Conservation (phyloP, 202 grass and related monocot species). For the Sporobolus alterniflorus region DNA sequence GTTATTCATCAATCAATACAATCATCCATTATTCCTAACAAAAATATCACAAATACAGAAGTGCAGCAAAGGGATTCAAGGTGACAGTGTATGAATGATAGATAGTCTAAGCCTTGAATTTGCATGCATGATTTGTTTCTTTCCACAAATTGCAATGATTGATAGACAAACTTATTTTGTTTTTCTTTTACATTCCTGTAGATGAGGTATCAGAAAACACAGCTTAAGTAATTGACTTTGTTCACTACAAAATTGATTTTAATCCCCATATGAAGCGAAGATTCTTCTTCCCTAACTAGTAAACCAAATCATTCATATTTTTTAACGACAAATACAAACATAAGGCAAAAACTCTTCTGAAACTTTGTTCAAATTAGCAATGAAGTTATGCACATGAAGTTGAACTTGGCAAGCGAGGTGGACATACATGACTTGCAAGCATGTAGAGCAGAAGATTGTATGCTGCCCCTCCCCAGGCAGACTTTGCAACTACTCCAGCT, state of each 20-base stretch:
- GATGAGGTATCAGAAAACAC: not conserved
- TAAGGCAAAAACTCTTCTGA: not conserved
- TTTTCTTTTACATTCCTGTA: not conserved
- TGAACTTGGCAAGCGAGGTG: not conserved
- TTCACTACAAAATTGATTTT: not conserved
- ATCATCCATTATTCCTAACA: too few species aligned
- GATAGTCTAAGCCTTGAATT: not conserved
- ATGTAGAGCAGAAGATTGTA: conserved; percentile 96
- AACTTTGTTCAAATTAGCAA: conserved; percentile 14
- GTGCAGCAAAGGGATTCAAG: conserved; percentile 1
- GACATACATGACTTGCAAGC: conserved; percentile 92
- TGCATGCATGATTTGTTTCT: not conserved
- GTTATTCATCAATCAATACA: too few species aligned
- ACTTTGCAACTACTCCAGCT: conserved; percentile 85
- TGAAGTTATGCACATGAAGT: conserved; percentile 13
- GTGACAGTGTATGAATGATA: not conserved
- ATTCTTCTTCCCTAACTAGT: not conserved
- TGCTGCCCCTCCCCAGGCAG: conserved; percentile 90
- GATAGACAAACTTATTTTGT: not conserved
- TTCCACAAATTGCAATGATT: not conserved
- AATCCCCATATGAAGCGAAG: not conserved
- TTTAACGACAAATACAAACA: conserved; percentile 3
- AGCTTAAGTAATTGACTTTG: not conserved
- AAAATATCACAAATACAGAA: not conserved
- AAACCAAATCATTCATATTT: not conserved